These are phyloP conservation scores for Acanthamoeba royreba DNA, from an alignment of 208 protist species.

Conservation along the genomic window DNA sequence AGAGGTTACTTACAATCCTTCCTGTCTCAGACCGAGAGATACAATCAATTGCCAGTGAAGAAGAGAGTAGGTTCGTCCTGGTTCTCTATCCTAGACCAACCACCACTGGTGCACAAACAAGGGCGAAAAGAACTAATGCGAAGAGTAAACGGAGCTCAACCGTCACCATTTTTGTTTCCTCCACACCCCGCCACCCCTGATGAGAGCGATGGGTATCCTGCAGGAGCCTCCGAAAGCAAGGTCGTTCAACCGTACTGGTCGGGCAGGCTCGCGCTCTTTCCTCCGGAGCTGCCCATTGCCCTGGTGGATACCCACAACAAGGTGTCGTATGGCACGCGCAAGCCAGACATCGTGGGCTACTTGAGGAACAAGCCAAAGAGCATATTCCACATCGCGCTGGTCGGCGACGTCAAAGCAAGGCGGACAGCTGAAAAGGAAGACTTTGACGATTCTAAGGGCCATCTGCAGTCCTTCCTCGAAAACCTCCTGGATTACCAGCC, in stretches of 20 bases:
- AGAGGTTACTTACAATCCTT: too few relatives aligned
- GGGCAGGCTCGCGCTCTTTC: neutral
- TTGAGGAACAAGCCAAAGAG: neutral
- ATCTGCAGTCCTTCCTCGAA: neutral
- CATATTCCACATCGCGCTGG: neutral
- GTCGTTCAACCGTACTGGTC: conserved; percentile 1
- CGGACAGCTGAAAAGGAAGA: neutral
- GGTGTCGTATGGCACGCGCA: neutral
- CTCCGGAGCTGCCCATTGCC: neutral
- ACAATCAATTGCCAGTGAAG: too few relatives aligned
- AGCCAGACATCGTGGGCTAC: neutral
- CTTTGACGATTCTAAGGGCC: neutral
- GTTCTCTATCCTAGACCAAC: too few relatives aligned
- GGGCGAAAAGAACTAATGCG: too few relatives aligned
- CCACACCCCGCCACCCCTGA: too few relatives aligned
- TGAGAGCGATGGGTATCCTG: neutral
- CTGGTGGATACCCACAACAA: neutral
- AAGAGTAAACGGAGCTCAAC: too few relatives aligned
- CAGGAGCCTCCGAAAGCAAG: neutral
- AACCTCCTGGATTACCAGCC: neutral
- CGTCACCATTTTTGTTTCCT: too few relatives aligned
- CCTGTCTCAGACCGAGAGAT: too few relatives aligned
- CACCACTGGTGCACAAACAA: too few relatives aligned
- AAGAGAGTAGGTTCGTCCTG: too few relatives aligned
- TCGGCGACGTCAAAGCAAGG: neutral